A percentile compares a stretch with the other conserved stretches of the same genome.
These are phyloP conservation scores for Protomyces macrosporus DNA, from an alignment of 1,139 yeast species.

Conservation along the genomic window DNA sequence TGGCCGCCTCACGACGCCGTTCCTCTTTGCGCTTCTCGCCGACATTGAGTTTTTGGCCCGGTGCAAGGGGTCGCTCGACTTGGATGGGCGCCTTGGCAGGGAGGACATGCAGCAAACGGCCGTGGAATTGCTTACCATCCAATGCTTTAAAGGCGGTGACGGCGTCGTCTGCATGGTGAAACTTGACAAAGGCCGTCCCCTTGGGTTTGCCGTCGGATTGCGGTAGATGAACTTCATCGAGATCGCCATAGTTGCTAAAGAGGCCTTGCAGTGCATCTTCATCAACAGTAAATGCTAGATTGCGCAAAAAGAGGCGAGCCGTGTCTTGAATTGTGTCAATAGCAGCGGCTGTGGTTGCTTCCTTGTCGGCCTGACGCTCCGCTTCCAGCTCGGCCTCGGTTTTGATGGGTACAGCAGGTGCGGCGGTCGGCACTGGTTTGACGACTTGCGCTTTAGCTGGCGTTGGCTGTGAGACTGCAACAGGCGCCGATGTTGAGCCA, in stretches of 20 bases:
- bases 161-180: slow-evolving; percentile 62
- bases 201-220: slow-evolving; percentile 85
- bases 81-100: slow-evolving; percentile 77
- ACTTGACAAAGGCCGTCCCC: slow-evolving; percentile 86
- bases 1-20: slow-evolving; percentile 78
- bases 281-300: slow-evolving; percentile 70
- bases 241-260: slow-evolving; percentile 46
- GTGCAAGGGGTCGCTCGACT: slow-evolving; percentile 58
- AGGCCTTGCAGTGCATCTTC: slow-evolving; percentile 69
- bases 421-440: not conserved
- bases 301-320: slow-evolving; percentile 82
- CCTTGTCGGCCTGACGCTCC: slow-evolving; percentile 32
- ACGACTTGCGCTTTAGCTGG: not conserved
- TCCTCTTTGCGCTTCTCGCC: slow-evolving; percentile 77
- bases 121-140: slow-evolving; percentile 90
- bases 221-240: slow-evolving; percentile 66
- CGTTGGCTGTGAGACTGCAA: not conserved
- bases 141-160: slow-evolving; percentile 63
- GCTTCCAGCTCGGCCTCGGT: slow-evolving; percentile 30
- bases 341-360: slow-evolving; percentile 31
- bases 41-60: slow-evolving; percentile 10
- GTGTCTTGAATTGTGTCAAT: slow-evolving; percentile 56
- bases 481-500: slow-evolving; percentile 31
- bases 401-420: not conserved
- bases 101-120: slow-evolving; percentile 81